Conservation (phyloP, 805 yeast genomes). For the Pichia nanzhaoensis region DNA sequence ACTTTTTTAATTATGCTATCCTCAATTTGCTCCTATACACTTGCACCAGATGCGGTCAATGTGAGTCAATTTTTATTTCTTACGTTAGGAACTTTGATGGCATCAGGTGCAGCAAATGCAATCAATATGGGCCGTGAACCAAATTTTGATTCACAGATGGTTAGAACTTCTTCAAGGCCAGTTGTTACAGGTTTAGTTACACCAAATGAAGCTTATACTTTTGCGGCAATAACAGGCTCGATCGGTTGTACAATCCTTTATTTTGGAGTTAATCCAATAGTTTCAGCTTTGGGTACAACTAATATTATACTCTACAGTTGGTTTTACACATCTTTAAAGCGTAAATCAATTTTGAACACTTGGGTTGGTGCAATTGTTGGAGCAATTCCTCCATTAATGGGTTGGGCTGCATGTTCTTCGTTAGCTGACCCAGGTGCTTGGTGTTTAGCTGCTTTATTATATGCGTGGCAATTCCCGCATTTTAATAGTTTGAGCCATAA, state of each 20-base stretch:
- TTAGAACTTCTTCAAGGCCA: slow-evolving; percentile 82
- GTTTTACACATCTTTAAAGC: slow-evolving; percentile 83
- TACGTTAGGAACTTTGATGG: slow-evolving; percentile 77
- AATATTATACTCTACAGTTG: slow-evolving; percentile 85
- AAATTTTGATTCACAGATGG: slow-evolving; percentile 78
- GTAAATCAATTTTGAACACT: slow-evolving; percentile 80
- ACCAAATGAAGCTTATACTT: slow-evolving; percentile 68
- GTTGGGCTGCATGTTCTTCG: slow-evolving; percentile 92
- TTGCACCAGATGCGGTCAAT: slow-evolving; percentile 79
- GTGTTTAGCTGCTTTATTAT: slow-evolving; percentile 82
- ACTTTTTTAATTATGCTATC: slow-evolving; percentile 85
- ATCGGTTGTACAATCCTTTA: slow-evolving; percentile 64
- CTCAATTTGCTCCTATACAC: slow-evolving; percentile 88
- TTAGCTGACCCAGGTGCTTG: slow-evolving; percentile 86
- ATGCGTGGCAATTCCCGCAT: slow-evolving; percentile 99
- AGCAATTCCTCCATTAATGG: slow-evolving; percentile 98
- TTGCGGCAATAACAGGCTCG: slow-evolving; percentile 70
- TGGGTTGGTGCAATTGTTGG: slow-evolving; percentile 99
- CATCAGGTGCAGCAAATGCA: slow-evolving; percentile 94
- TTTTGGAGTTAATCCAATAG: slow-evolving; percentile 80
- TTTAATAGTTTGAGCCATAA: slow-evolving; percentile 88
- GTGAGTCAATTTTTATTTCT: slow-evolving; percentile 62
- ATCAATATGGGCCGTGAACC: slow-evolving; percentile 97
- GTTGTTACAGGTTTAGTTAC: slow-evolving; percentile 78
- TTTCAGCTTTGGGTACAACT: slow-evolving; percentile 69